Conservation (phyloP, 106 monocot genomes). For the Acanthochlamys bracteata region DNA sequence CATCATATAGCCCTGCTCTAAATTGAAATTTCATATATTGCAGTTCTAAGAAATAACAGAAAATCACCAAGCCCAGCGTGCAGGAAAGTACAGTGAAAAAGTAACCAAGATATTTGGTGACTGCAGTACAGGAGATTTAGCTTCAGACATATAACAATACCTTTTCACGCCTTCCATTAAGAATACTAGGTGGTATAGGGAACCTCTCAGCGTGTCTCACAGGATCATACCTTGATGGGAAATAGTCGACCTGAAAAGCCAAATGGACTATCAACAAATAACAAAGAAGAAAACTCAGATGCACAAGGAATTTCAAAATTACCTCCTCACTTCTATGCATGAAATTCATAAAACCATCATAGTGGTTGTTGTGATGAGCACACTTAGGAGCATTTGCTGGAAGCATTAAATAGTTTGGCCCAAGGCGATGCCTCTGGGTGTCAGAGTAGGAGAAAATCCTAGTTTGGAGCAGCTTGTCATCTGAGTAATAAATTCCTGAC, state of each 20-base stretch:
- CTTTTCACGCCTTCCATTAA: slow-evolving; percentile 55
- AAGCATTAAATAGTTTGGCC: slow-evolving; percentile 80
- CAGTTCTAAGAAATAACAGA: too few species aligned
- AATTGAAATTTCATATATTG: too few species aligned
- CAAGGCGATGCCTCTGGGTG: slow-evolving; percentile 71
- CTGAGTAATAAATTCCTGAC: slow-evolving; percentile 72
- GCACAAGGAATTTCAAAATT: background rate
- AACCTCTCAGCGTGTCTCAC: slow-evolving; percentile 46
- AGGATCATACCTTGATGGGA: slow-evolving; percentile 77
- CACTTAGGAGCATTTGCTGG: slow-evolving; percentile 70
- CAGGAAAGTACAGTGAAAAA: too few species aligned
- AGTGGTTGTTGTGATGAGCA: slow-evolving; percentile 75
- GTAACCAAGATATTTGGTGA: too few species aligned
- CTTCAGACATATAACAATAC: slow-evolving; percentile 8
- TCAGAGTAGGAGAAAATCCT: slow-evolving; percentile 75
- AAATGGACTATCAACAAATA: background rate
- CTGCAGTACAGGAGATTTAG: background rate
- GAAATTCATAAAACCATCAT: slow-evolving; percentile 79
- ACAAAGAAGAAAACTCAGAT: background rate
- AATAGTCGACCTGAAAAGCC: slow-evolving; percentile 53
- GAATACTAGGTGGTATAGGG: slow-evolving; percentile 44
- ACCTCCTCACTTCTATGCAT: slow-evolving; percentile 87
- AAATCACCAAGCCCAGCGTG: too few species aligned
- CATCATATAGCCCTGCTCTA: too few species aligned
- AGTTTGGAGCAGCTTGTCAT: slow-evolving; percentile 76